These are phyloP conservation scores for Priceomyces castillae DNA, from an alignment of 805 yeast genomes.

Conservation along the genomic window DNA sequence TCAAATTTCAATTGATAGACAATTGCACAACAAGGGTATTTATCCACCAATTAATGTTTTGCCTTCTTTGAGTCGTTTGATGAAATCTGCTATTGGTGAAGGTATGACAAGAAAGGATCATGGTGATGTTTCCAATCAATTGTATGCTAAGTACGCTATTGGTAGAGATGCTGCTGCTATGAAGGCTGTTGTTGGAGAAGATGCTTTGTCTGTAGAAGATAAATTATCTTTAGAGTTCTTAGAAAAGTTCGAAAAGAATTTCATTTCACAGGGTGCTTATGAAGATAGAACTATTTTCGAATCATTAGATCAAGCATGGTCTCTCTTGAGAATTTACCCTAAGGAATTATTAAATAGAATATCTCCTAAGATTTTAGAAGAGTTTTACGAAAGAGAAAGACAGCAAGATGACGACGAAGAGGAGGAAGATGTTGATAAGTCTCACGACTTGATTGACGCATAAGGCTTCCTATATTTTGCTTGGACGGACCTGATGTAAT, in stretches of 20 bases:
- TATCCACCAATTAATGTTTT: conserved; percentile 98
- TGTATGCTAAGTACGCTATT: conserved; percentile 98
- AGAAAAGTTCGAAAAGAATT: conserved; percentile 96
- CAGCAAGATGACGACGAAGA: conserved; percentile 58
- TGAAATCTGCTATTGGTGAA: conserved; percentile 99
- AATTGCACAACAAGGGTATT: conserved; percentile 91
- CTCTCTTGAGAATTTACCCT: conserved; percentile 95
- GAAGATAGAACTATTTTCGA: conserved; percentile 94
- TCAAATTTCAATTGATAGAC: conserved; percentile 96
- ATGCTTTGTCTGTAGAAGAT: conserved; percentile 96
- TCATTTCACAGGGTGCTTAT: conserved; percentile 94
- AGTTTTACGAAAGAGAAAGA: conserved; percentile 90
- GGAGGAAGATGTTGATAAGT: conserved; percentile 39
- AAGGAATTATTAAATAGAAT: conserved; percentile 98
- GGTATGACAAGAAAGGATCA: conserved; percentile 99
- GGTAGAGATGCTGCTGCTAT: conserved; percentile 99
- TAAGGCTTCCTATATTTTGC: conserved; percentile 11
- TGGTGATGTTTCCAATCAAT: conserved; percentile 98
- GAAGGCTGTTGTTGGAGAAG: conserved; percentile 99
- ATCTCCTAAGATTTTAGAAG: conserved; percentile 93
- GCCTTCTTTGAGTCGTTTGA: conserved; percentile 95
- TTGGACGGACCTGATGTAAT: background rate
- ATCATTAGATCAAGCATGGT: conserved; percentile 97
- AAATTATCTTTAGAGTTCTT: conserved; percentile 95
- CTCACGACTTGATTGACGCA: conserved; percentile 44